These are phyloP conservation scores for Herpetomonas tarakana DNA, from an alignment of 208 protist species.

Conservation along the genomic window DNA sequence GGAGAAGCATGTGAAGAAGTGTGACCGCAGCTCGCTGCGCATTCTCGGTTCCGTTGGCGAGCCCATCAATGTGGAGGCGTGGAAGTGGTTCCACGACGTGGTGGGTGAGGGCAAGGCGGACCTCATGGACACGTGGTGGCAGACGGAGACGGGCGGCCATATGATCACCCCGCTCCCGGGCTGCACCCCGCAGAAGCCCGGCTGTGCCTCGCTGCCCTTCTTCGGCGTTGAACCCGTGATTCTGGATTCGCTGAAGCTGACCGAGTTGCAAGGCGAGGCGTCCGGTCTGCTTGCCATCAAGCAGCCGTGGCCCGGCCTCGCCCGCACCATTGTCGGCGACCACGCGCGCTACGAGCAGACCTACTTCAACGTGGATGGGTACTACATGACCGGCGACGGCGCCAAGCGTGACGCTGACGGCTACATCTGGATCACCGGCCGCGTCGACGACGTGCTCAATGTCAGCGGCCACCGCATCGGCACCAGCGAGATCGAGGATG, in stretches of 20 bases:
- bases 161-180: constrained; percentile 96
- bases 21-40: constrained; percentile 76
- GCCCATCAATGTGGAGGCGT: constrained; percentile 95
- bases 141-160: constrained; percentile 98
- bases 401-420: constrained; percentile 94
- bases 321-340: constrained; percentile 89
- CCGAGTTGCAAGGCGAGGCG: constrained; percentile 48
- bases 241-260: constrained; percentile 62
- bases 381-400: constrained; percentile 97
- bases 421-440: constrained; percentile 97
- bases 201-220: constrained; percentile 95
- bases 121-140: constrained; percentile 98
- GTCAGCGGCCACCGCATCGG: constrained; percentile 96
- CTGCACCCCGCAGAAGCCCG: constrained; percentile 93
- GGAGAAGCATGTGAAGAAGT: constrained; percentile 65
- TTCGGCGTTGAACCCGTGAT: constrained; percentile 95
- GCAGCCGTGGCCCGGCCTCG: constrained; percentile 91
- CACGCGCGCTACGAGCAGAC: constrained; percentile 88
- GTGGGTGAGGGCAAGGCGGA: constrained; percentile 90
- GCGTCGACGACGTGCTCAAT: constrained; percentile 97
- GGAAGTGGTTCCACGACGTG: constrained; percentile 92
- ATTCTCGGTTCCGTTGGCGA: constrained; percentile 97
- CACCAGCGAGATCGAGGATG: constrained; percentile 95
- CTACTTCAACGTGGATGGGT: constrained; percentile 93
- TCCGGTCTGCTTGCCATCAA: constrained; percentile 89